Percentiles rank a stretch among this genome's conserved stretches.
phyloP scores from a whole-genome alignment of 2,329 filamentous ascomycete genomes.

The Neurospora sp. region DNA sequence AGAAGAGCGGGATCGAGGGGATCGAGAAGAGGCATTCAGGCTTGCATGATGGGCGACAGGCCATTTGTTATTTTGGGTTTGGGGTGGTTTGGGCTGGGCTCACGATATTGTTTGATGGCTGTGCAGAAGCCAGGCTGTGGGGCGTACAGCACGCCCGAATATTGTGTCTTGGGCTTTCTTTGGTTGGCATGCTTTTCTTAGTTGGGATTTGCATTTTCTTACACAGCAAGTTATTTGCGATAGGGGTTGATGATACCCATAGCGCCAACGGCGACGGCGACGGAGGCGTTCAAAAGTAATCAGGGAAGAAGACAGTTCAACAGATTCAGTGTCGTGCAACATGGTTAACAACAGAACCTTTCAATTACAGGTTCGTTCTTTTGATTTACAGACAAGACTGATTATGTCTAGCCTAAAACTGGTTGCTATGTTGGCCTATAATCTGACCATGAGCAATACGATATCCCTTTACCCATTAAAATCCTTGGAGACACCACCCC shows the following conservation, averaged over 20 bases:
- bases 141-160: background rate
- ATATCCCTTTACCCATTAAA: background rate
- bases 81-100: background rate
- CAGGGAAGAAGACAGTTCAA: background rate
- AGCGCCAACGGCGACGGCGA: constrained; percentile 8
- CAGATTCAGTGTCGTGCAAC: background rate
- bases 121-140: background rate
- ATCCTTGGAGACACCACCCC: background rate
- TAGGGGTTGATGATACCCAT: constrained; percentile 6
- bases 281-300: constrained; percentile 6
- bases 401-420: background rate
- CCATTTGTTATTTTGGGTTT: background rate
- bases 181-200: background rate
- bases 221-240: background rate
- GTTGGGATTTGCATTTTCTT: background rate
- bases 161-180: background rate
- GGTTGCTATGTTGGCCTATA: background rate
- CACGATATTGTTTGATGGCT: background rate
- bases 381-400: background rate
- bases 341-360: background rate
- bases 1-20: background rate
- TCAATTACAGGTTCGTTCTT: background rate
- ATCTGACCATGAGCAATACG: background rate
- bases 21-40: background rate
- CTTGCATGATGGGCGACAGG: background rate